Conservation (phyloP, 805 yeast genomes). For the Starmerella khaoyaiensis region DNA sequence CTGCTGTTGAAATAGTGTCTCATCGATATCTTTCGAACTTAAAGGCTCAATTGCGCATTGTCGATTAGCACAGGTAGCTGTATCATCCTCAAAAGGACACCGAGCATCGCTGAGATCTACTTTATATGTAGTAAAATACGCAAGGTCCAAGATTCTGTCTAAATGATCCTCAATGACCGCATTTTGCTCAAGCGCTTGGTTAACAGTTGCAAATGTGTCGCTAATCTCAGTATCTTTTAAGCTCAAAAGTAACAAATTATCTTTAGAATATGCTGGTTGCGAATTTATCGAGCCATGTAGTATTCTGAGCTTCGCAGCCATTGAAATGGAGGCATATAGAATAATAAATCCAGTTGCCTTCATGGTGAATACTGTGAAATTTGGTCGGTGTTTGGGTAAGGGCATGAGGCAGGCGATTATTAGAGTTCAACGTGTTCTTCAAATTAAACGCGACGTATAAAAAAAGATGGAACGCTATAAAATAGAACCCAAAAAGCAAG, state of each 20-base stretch:
- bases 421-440: too few species aligned
- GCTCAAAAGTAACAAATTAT: constrained; percentile 16
- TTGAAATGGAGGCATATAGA: too few species aligned
- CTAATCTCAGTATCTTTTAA: constrained; percentile 8
- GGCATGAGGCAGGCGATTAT: too few species aligned
- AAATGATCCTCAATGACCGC: constrained; percentile 42
- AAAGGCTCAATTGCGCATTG: constrained; percentile 83
- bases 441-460: too few species aligned
- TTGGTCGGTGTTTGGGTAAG: too few species aligned
- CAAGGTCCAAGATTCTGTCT: constrained; percentile 48
- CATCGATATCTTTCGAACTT: constrained; percentile 55
- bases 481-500: too few species aligned
- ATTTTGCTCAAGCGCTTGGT: constrained; percentile 43
- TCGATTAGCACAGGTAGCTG: constrained; percentile 72
- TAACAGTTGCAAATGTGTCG: constrained; percentile 21
- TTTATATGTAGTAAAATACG: constrained; percentile 79
- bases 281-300: constrained; percentile 7
- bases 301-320: constrained; percentile 1
- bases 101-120: constrained; percentile 53
- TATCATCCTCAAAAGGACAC: constrained; percentile 76
- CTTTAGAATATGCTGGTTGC: constrained; percentile 13
- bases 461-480: too few species aligned
- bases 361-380: too few species aligned
- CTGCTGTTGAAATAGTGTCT: constrained; percentile 54
- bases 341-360: too few species aligned